Evolutionary conservation across 345 rosid genomes (phyloP).

Genomic region (Euphorbia pulcherrima): DNA sequence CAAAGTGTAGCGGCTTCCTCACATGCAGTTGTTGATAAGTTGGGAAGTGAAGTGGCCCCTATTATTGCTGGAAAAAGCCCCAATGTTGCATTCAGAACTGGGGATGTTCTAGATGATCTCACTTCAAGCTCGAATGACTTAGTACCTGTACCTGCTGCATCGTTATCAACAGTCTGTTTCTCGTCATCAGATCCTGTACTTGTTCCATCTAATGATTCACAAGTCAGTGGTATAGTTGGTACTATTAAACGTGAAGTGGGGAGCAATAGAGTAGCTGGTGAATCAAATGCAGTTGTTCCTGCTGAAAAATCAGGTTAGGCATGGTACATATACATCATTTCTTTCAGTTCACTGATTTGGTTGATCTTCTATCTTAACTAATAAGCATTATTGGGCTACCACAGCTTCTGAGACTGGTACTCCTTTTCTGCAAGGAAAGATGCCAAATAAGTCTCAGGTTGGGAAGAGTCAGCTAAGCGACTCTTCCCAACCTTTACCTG

Average conservation of each 20-base stretch:
- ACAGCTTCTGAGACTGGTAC: conserved; percentile 40
- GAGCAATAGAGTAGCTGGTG: conserved; percentile 35
- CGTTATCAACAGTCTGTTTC: conserved; percentile 54
- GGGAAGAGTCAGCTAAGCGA: conserved; percentile 49
- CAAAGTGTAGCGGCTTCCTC: conserved; percentile 40
- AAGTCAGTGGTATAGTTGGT: conserved; percentile 35
- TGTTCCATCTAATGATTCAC: conserved; percentile 44
- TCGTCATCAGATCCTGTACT: conserved; percentile 61
- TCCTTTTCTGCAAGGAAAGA: conserved; percentile 44
- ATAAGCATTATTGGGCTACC: conserved; percentile 18
- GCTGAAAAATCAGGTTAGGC: conserved; percentile 51
- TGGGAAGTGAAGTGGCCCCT: conserved; percentile 29
- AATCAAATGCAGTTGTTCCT: conserved; percentile 33
- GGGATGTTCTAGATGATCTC: conserved; percentile 30
- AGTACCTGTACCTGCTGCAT: conserved; percentile 35
- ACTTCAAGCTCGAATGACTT: conserved; percentile 33
- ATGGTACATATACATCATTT: background rate
- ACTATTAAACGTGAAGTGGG: conserved; percentile 49
- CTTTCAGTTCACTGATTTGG: conserved; percentile 17
- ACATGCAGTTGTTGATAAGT: conserved; percentile 32
- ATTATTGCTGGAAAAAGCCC: conserved; percentile 38
- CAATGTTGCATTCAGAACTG: conserved; percentile 40
- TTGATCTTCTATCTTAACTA: conserved; percentile 11
- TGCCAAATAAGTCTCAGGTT: conserved; percentile 44
- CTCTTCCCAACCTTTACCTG: conserved; percentile 46